Evolutionary conservation across 176 grass and related monocot genomes (phyloP).

Genomic region (Lolium rigidum): DNA sequence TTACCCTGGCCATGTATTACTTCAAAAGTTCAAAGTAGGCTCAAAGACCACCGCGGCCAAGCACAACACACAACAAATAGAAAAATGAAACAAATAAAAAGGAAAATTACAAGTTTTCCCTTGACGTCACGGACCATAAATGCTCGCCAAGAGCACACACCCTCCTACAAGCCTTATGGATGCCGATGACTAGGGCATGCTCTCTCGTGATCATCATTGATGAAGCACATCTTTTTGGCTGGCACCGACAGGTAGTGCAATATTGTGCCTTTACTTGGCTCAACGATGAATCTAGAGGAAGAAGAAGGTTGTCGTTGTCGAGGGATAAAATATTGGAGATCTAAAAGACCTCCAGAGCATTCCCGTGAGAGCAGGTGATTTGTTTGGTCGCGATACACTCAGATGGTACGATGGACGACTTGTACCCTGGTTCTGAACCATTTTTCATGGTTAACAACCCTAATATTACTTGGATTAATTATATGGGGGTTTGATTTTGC

Average conservation of each 20-base stretch:
- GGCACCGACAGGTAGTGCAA: background rate
- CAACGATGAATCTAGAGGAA: background rate
- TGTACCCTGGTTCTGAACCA: too few species aligned
- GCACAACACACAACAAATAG: background rate
- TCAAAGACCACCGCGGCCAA: background rate
- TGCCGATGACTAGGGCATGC: background rate
- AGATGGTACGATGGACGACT: too few species aligned
- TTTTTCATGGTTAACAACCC: too few species aligned
- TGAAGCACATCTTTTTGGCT: background rate
- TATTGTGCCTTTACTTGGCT: background rate
- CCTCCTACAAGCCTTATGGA: background rate
- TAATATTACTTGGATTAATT: too few species aligned
- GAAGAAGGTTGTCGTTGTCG: background rate
- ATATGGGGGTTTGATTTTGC: too few species aligned
- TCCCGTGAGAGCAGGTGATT: too few species aligned
- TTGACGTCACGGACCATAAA: background rate
- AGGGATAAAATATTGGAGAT: too few species aligned
- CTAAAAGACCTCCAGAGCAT: too few species aligned
- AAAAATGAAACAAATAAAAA: background rate
- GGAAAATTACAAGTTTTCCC: background rate
- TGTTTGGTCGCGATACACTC: too few species aligned
- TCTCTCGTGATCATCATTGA: background rate
- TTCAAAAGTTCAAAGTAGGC: background rate
- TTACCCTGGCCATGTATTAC: background rate
- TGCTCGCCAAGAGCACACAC: background rate